These are phyloP conservation scores for Noccaea bulbosa DNA, from an alignment of 345 rosid species.

Conservation along the genomic window DNA sequence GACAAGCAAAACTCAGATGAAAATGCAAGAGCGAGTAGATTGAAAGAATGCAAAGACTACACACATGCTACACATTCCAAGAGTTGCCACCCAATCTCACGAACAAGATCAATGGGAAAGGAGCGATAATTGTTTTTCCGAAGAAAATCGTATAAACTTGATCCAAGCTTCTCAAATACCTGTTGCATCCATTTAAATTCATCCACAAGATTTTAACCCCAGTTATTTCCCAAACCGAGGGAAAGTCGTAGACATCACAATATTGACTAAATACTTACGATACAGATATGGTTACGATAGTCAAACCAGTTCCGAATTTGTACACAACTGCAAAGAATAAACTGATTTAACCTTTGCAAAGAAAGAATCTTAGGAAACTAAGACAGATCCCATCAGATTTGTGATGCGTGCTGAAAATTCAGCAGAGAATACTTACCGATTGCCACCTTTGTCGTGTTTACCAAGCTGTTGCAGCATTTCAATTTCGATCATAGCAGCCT, in stretches of 20 bases:
- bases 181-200: conserved; percentile 81
- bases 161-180: conserved; percentile 99
- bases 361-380: conserved; percentile 21
- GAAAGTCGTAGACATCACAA: conserved; percentile 62
- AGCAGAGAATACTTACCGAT: conserved; percentile 62
- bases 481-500: conserved; percentile 92
- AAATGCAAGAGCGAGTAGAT: conserved; percentile 34
- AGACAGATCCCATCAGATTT: conserved; percentile 27
- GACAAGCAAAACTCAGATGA: conserved; percentile 36
- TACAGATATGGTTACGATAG: conserved; percentile 99
- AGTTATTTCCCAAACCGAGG: conserved; percentile 54
- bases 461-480: conserved; percentile 86
- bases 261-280: conserved; percentile 79
- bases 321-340: conserved; percentile 98
- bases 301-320: conserved; percentile 99
- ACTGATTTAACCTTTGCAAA: conserved; percentile 68
- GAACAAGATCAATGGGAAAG: conserved; percentile 96
- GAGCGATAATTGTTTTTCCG: conserved; percentile 98
- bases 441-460: conserved; percentile 80
- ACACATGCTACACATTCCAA: conserved; percentile 99
- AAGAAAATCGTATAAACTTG: conserved; percentile 98
- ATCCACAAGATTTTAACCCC: conserved; percentile 82
- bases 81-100: conserved; percentile 99
- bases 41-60: conserved; percentile 70
- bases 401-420: conserved; percentile 20